Percentiles rank a stretch among this genome's conserved stretches.
Conservation (phyloP, 495 filamentous ascomycete species). For the Aspergillus avenaceus region DNA sequence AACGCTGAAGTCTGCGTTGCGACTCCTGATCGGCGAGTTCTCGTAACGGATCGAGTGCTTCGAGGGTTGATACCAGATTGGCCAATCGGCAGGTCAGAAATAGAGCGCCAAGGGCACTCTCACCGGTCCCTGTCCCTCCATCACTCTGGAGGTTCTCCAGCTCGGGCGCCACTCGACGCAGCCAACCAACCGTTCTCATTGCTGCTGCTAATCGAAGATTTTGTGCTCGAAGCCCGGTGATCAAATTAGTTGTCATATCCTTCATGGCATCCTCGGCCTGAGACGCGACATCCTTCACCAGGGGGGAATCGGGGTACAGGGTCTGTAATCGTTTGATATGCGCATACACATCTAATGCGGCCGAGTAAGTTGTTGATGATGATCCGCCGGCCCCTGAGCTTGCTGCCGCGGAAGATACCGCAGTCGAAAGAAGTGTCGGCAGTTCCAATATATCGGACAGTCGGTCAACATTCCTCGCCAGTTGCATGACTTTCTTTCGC, state of each 20-base stretch:
- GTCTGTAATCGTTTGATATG: conserved; percentile 85
- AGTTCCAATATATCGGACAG: conserved; percentile 90
- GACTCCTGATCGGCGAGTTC: conserved; percentile 89
- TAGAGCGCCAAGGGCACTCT: conserved; percentile 71
- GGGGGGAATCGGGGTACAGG: conserved; percentile 72
- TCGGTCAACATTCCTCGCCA: conserved; percentile 83
- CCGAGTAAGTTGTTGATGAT: conserved; percentile 75
- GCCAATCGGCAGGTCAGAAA: conserved; percentile 84
- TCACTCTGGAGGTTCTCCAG: conserved; percentile 50
- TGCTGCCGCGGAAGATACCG: conserved; percentile 59
- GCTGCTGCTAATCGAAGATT: conserved; percentile 85
- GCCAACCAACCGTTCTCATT: conserved; percentile 88
- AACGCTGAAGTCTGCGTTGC: conserved; percentile 28
- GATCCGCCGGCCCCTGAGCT: conserved; percentile 40
- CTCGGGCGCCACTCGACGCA: conserved; percentile 82
- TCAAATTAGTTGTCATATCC: conserved; percentile 80
- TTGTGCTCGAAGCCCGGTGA: conserved; percentile 68
- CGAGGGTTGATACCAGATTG: conserved; percentile 74
- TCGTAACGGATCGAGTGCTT: conserved; percentile 79
- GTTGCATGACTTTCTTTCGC: conserved; percentile 77
- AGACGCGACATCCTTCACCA: conserved; percentile 65
- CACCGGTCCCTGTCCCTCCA: conserved; percentile 38
- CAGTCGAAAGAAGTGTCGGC: conserved; percentile 75
- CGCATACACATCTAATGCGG: conserved; percentile 86
- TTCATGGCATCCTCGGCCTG: conserved; percentile 89